phyloP scores from a whole-genome alignment of 2,329 filamentous ascomycete genomes.

The Podosphaera aphanis region DNA sequence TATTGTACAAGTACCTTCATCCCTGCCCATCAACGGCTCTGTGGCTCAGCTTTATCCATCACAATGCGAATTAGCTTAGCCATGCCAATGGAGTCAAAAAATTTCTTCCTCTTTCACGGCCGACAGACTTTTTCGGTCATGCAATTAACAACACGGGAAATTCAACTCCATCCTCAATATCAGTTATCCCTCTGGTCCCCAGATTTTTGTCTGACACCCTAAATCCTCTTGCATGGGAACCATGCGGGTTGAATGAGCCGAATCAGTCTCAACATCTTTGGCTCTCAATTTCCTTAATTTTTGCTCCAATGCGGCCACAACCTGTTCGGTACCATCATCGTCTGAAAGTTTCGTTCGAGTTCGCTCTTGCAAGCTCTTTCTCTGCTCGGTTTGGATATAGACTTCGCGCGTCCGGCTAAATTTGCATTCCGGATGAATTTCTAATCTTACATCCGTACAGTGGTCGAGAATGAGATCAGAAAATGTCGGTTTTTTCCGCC shows the following conservation, averaged over 20 bases:
- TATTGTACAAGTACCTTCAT: no score
- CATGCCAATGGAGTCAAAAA: no score
- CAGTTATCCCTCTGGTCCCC: neutral
- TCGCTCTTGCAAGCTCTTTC: neutral
- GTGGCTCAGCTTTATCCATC: no score
- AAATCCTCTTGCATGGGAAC: neutral
- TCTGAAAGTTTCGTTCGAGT: neutral
- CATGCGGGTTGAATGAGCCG: neutral
- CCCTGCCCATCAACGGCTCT: no score
- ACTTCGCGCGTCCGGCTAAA: conserved; percentile 1
- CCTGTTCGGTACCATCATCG: neutral
- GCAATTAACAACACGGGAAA: no score
- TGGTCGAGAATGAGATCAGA: neutral
- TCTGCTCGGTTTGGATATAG: neutral
- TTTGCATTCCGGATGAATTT: conserved; percentile 1
- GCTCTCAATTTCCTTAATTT: neutral
- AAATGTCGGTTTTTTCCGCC: conserved; percentile 1
- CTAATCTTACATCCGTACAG: neutral
- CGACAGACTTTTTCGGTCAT: no score
- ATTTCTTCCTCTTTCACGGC: no score
- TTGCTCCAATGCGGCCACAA: neutral
- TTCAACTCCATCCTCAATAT: no score
- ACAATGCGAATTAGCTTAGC: no score
- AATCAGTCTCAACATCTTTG: neutral
- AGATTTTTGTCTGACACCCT: conserved; percentile 1